A percentile compares a stretch with the other conserved stretches of the same genome.
Evolutionary conservation across 1,139 yeast genomes (phyloP).

Genomic region (Taphrina pruni): DNA sequence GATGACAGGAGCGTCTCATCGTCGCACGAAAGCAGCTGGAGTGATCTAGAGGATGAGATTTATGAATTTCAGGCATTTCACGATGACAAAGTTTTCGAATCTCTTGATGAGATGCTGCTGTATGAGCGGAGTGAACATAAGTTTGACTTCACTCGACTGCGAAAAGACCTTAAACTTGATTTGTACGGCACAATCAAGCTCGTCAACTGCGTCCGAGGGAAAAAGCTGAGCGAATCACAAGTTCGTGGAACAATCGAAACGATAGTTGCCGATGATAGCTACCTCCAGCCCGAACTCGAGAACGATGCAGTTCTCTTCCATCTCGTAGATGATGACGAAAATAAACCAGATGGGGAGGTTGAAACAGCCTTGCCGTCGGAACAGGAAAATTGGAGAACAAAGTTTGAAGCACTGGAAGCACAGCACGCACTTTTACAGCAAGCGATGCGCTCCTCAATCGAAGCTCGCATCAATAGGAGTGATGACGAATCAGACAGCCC

Average conservation of each 20-base stretch:
- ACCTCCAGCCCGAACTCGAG: constrained; percentile 47
- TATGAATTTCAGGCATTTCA: constrained; percentile 28
- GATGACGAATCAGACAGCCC: constrained; percentile 45
- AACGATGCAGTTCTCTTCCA: constrained; percentile 48
- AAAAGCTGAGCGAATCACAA: constrained; percentile 42
- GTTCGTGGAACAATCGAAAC: constrained; percentile 41
- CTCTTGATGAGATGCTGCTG: constrained; percentile 40
- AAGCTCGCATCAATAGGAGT: constrained; percentile 7
- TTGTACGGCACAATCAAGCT: constrained; percentile 48
- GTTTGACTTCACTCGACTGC: constrained; percentile 46
- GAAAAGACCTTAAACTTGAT: constrained; percentile 44
- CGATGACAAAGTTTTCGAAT: constrained; percentile 24
- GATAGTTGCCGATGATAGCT: constrained; percentile 45
- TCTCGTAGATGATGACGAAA: constrained; percentile 46
- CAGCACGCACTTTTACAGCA: constrained; percentile 45
- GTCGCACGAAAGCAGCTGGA: constrained; percentile 38
- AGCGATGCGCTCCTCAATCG: constrained; percentile 33
- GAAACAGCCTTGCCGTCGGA: constrained; percentile 41
- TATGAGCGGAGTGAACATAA: constrained; percentile 45
- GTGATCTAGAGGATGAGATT: constrained; percentile 30
- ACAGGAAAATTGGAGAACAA: constrained; percentile 29
- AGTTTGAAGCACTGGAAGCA: constrained; percentile 42
- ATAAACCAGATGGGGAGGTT: constrained; percentile 24
- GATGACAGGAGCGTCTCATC: constrained; percentile 20
- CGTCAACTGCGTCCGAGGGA: constrained; percentile 47